Base-by-base conservation (phyloP, 345 rosid species). In the Triadica sebifera region DNA sequence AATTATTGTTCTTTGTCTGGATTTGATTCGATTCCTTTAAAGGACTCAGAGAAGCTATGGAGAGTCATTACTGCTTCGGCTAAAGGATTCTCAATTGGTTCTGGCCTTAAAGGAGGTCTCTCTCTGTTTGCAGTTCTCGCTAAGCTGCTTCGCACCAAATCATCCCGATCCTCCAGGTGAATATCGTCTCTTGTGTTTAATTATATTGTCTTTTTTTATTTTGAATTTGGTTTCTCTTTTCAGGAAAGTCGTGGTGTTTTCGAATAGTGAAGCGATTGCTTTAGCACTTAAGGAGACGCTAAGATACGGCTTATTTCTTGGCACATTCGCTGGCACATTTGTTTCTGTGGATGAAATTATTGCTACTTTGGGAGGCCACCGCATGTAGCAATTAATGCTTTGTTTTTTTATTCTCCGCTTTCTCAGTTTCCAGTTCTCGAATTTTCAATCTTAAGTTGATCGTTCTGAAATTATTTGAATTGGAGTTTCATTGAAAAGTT, bases 81-180 rank as follows among this genome's bases (percentile, higher is more conserved):
- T 12, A 94, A 87, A 85, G 97, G 97, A 56, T 94, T 92, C 87
- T 86, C 97, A 37, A 89, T 94, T 47, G 98, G 98, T 67, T 91
- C 97, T 19, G 98, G 98, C 43, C 83, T 94, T 55, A 92, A 92
- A 89, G 98, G 98, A 22, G 98, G 98, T 73, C 81, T 94, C 22
- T 89, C 92, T 68, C 78, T 94, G 75, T 94, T 94, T 85, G 87
- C 97, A 4, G 77, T 92, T 81, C 81, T 94, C 8, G 84, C 87
- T 69, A 86, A 95, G 55, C 82, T 90, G 77, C 84, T 86, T 34
- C 93, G 98, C 61, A 80, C 86, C 67, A 85, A 83, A 75, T 84
- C 79, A 71, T 73, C 87, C 34, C 56, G 79, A 69, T 75, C 84
- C 22, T 37, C 70, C 0, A 83, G 89, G 97, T 89, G 76, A 61